Evolutionary conservation across 2,329 filamentous ascomycete species (phyloP).

Genomic region (Trichoderma koningiopsis): DNA sequence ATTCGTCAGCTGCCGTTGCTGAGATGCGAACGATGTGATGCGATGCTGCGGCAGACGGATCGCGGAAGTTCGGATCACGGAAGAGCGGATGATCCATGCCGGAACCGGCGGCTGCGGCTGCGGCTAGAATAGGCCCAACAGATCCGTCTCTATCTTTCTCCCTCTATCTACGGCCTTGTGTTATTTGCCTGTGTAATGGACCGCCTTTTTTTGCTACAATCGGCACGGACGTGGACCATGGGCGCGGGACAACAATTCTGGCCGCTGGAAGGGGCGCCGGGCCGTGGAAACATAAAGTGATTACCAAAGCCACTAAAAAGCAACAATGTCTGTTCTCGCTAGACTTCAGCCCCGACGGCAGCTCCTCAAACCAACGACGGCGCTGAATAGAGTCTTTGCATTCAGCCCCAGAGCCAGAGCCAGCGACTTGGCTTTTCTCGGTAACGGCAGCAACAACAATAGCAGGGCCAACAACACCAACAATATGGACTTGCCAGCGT

Average conservation of each 20-base stretch:
- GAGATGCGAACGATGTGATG: background rate
- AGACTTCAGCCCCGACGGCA: constrained; percentile 1
- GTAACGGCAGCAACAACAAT: background rate
- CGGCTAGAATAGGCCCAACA: background rate
- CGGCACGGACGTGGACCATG: background rate
- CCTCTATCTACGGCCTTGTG: background rate
- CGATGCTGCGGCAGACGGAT: constrained; percentile 20
- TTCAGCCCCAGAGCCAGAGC: background rate
- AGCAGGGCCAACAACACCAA: background rate
- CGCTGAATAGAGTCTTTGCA: background rate
- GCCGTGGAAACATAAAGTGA: constrained; percentile 25
- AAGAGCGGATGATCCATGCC: background rate
- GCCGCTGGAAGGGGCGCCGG: background rate
- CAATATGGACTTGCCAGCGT: constrained; percentile 45
- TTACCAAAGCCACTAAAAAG: constrained; percentile 12
- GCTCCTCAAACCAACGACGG: background rate
- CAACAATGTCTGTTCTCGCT: background rate
- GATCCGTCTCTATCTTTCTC: background rate
- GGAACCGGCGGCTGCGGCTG: background rate
- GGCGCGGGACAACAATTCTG: background rate
- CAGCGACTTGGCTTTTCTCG: background rate
- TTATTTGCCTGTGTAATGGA: background rate
- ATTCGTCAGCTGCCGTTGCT: background rate
- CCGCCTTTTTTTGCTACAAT: background rate
- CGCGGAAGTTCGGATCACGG: constrained; percentile 38